phyloP scores from a whole-genome alignment of 2,329 filamentous ascomycete genomes.

The Fusarium musae region DNA sequence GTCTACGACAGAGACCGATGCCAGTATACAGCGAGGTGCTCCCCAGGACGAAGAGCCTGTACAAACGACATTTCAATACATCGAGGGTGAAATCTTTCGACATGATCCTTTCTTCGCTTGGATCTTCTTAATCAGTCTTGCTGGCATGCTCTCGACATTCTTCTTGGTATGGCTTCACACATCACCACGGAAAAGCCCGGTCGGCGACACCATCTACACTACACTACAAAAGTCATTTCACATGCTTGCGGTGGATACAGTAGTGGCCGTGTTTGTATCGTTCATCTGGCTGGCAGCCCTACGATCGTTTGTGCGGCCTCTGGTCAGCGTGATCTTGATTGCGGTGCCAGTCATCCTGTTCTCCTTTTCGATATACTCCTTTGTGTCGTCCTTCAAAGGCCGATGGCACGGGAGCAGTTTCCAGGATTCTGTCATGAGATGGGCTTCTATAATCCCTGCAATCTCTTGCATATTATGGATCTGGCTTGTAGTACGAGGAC shows the following conservation, averaged over 20 bases:
- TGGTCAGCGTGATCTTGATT: conserved; percentile 83
- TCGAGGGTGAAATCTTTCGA: conserved; percentile 75
- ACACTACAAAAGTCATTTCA: conserved; percentile 88
- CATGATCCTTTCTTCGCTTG: conserved; percentile 95
- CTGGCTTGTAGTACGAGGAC: conserved; percentile 83
- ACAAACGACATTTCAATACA: conserved; percentile 61
- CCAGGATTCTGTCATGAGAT: conserved; percentile 93
- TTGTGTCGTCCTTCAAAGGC: conserved; percentile 89
- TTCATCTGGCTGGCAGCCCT: conserved; percentile 90
- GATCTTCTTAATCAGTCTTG: conserved; percentile 86
- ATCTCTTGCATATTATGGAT: conserved; percentile 81
- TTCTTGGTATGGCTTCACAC: conserved; percentile 93
- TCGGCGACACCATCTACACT: conserved; percentile 95
- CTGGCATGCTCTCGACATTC: conserved; percentile 86
- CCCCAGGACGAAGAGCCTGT: conserved; percentile 50
- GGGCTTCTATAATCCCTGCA: conserved; percentile 81
- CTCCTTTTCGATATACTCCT: conserved; percentile 90
- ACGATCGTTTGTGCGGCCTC: conserved; percentile 85
- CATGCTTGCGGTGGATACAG: conserved; percentile 88
- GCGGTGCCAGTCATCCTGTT: conserved; percentile 87
- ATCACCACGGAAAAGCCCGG: conserved; percentile 73
- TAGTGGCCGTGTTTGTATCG: conserved; percentile 89
- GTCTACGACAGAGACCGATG: conserved; percentile 60
- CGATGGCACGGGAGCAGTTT: conserved; percentile 76
- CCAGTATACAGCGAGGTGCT: conserved; percentile 54